Percentiles rank a stretch among this genome's conserved stretches.
phyloP scores from a whole-genome alignment of 2,329 filamentous ascomycete species.

The Colletotrichum sp. region DNA sequence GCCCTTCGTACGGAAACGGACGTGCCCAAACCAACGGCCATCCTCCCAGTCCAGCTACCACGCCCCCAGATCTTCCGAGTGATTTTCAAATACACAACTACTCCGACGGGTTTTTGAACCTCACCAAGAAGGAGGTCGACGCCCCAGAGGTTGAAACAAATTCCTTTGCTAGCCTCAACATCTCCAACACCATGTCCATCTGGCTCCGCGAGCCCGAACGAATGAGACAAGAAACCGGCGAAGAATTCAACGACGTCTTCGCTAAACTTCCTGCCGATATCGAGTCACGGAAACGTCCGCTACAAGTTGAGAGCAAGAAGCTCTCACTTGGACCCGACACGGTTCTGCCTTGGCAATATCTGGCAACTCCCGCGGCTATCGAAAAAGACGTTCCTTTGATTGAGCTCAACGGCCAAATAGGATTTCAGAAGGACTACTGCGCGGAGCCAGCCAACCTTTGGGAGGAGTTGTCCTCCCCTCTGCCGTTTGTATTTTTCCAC shows the following conservation, averaged over 20 bases:
- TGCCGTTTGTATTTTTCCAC: constrained; percentile 87
- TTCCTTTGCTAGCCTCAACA: constrained; percentile 75
- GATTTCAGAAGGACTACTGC: constrained; percentile 76
- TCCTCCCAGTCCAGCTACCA: constrained; percentile 78
- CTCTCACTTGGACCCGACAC: constrained; percentile 50
- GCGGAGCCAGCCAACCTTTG: constrained; percentile 70
- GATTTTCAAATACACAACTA: constrained; percentile 72
- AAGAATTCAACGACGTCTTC: constrained; percentile 73
- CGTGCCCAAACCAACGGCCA: constrained; percentile 61
- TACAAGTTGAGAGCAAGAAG: constrained; percentile 59
- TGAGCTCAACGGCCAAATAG: constrained; percentile 80
- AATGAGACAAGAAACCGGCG: constrained; percentile 71
- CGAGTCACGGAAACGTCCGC: constrained; percentile 45
- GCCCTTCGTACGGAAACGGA: constrained; percentile 69
- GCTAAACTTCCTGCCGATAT: constrained; percentile 51
- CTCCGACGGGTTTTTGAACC: constrained; percentile 75
- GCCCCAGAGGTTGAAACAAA: constrained; percentile 72
- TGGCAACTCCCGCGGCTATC: constrained; percentile 58
- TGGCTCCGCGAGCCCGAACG: constrained; percentile 81
- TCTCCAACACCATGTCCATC: constrained; percentile 75
- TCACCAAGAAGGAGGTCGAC: constrained; percentile 70
- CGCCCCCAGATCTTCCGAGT: constrained; percentile 69
- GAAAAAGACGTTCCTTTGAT: constrained; percentile 63
- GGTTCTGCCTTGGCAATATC: constrained; percentile 73
- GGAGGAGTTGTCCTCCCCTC: constrained; percentile 67